Base-by-base conservation (phyloP, 345 rosid genomes). In the Eucalyptus cloeziana region DNA sequence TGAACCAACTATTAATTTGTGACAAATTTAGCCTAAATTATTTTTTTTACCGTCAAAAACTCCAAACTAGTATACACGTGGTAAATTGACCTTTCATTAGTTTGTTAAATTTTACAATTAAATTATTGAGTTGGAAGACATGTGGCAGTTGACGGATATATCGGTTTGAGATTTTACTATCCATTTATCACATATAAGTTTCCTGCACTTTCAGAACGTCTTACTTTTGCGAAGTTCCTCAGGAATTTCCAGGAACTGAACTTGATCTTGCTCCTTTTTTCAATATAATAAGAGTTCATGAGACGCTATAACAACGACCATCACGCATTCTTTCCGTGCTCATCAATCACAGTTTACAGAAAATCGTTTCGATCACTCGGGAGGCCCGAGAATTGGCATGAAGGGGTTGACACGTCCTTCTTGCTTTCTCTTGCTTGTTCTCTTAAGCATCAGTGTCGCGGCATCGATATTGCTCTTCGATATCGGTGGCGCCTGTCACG, bases 101-200 rank as follows among this genome's bases (percentile, higher is more conserved):
- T 24, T 8, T 22, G 0, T 56, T 24, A 56, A 56, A 56, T 56
- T 56, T 56, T 56, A 56, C 30, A 8, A 24, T 56, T 24, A 24
- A 56, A 22, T 56, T 24, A 56, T 22, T 56, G 5, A 56, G 30
- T 56, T 56, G 0, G 6, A 56, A 24, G 0, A 56, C 8, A 24
- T 56, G 62, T 24, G 62, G 0, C 5, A 9, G 0, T 56, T 22
- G 3, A 56, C 4, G 1, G 0, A 24, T 56, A 10, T 24, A 24
- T 24, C 6, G 0, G 0, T 56, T 24, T 56, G 1, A 10, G 5
- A 56, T 24, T 56, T 56, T 56, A 24, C 1, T 7, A 22, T 56
- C 12, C 3, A 56, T 56, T 56, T 24, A 24, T 56, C 5, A 24
- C 62, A 24, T 56, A 1, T 9, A 40, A 37, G 24, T 37, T 37